These are phyloP conservation scores for Camillea tinctor DNA, from an alignment of 2,329 filamentous ascomycete species.

Conservation along the genomic window DNA sequence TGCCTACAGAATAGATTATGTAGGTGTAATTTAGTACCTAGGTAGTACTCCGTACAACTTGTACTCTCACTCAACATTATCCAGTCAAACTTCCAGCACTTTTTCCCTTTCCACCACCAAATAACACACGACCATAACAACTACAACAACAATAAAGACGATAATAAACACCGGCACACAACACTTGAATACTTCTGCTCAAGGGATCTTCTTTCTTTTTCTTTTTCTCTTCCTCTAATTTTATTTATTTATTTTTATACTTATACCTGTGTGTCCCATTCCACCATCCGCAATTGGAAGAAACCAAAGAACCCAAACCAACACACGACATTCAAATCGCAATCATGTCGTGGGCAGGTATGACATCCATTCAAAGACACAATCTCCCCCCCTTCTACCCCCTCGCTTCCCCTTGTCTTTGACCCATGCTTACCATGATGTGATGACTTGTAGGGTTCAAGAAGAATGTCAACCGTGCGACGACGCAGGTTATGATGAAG, in stretches of 20 bases:
- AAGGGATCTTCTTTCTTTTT: not conserved
- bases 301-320: too few species aligned
- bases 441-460: conserved; percentile 63
- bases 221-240: not conserved
- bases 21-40: not conserved
- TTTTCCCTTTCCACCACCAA: not conserved
- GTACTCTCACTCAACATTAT: not conserved
- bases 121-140: too few species aligned
- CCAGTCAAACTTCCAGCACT: not conserved
- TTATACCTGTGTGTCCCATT: not conserved
- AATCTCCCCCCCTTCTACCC: not conserved
- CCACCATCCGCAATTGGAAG: conserved; percentile 1
- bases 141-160: not conserved
- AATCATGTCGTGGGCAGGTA: conserved; percentile 72
- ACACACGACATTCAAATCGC: conserved; percentile 25
- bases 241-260: not conserved
- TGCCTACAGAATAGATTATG: too few species aligned
- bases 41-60: not conserved
- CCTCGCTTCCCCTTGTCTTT: not conserved
- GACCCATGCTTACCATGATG: conserved; percentile 12
- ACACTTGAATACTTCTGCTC: not conserved
- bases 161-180: not conserved
- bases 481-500: conserved; percentile 99
- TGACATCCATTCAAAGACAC: conserved; percentile 4
- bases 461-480: conserved; percentile 97